Conservation (phyloP, 495 filamentous ascomycete species). For the Penicillium coprophilum region DNA sequence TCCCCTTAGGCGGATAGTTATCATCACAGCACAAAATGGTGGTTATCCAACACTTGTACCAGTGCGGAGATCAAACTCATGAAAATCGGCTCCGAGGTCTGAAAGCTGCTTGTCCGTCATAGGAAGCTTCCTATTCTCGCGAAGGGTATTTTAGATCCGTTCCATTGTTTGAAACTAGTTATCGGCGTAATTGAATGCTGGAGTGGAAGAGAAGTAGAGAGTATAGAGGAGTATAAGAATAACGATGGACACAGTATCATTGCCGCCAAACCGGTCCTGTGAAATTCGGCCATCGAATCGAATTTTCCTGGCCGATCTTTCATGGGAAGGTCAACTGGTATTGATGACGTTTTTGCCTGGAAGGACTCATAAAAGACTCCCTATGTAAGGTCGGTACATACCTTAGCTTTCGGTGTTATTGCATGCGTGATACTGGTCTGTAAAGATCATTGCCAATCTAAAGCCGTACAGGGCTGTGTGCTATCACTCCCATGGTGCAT, state of each 20-base stretch:
- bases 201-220: background rate
- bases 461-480: too few species aligned
- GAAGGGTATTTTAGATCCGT: constrained; percentile 1
- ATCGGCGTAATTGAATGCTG: background rate
- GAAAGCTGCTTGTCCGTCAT: constrained; percentile 8
- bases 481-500: too few species aligned
- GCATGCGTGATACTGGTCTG: too few species aligned
- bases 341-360: constrained; percentile 3
- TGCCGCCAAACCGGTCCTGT: background rate
- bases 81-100: constrained; percentile 8
- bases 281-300: background rate
- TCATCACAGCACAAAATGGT: too few species aligned
- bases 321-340: background rate
- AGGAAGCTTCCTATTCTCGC: constrained; percentile 6
- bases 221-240: background rate
- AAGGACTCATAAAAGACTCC: too few species aligned
- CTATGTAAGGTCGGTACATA: too few species aligned
- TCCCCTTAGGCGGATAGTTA: too few species aligned
- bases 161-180: constrained; percentile 1
- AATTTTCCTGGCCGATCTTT: background rate
- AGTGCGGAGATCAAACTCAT: constrained; percentile 6
- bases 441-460: too few species aligned
- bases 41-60: too few species aligned
- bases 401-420: too few species aligned
- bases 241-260: background rate